Conservation (phyloP, 306 rosid genomes). For the Begonia loranthoides region DNA sequence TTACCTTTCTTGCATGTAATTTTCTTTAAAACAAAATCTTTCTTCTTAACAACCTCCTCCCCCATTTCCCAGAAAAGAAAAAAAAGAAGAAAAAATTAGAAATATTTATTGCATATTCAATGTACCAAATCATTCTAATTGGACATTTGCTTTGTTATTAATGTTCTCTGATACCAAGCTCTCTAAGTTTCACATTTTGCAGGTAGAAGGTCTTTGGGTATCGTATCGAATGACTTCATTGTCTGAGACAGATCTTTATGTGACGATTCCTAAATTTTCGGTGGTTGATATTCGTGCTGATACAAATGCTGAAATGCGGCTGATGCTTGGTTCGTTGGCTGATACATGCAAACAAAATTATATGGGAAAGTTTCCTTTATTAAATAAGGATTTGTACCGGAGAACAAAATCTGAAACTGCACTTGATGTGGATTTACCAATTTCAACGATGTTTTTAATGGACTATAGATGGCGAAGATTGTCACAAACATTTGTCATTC, state of each 20-base stretch:
- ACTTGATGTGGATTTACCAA: slow-evolving; percentile 41
- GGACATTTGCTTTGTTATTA: not conserved
- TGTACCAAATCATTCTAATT: too few relatives aligned
- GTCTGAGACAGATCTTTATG: slow-evolving; percentile 73
- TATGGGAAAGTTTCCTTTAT: slow-evolving; percentile 41
- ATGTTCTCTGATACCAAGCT: not conserved
- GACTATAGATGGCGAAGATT: slow-evolving; percentile 80
- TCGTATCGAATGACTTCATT: slow-evolving; percentile 86
- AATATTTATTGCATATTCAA: too few relatives aligned
- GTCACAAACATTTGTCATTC: slow-evolving; percentile 72
- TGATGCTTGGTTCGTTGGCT: slow-evolving; percentile 88
- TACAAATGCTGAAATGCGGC: slow-evolving; percentile 94
- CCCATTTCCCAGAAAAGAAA: too few relatives aligned
- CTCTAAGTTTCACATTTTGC: slow-evolving; percentile 15
- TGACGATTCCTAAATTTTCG: slow-evolving; percentile 83
- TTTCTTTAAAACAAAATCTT: too few relatives aligned
- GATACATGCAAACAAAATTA: slow-evolving; percentile 61
- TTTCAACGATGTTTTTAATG: slow-evolving; percentile 83
- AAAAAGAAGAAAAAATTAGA: too few relatives aligned
- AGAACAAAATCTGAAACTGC: slow-evolving; percentile 30
- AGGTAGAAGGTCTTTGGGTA: slow-evolving; percentile 97
- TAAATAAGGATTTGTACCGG: slow-evolving; percentile 33
- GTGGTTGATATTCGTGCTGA: slow-evolving; percentile 71
- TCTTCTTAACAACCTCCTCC: too few relatives aligned
- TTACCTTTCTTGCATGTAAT: too few relatives aligned